Evolutionary conservation across 1,284 basidiomycete species (phyloP).

Genomic region (Cutaneotrichosporon sp.): DNA sequence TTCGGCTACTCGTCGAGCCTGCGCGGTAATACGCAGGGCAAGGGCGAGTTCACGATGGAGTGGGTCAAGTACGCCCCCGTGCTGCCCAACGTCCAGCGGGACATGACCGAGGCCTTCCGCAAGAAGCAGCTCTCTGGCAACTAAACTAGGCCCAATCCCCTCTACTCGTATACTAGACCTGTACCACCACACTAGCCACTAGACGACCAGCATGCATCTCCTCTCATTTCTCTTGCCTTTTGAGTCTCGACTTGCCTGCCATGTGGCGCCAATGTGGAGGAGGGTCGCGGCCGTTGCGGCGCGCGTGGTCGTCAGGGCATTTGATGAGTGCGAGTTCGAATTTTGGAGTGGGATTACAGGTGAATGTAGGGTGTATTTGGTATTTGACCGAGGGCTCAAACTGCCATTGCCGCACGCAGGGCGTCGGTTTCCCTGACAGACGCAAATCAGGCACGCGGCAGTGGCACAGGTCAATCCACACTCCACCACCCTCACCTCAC

Average conservation of each 20-base stretch:
- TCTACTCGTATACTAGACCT: constrained; percentile 1
- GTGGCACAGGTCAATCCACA: not conserved
- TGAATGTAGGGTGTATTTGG: too few species aligned
- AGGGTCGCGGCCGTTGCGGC: not conserved
- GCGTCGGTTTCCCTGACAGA: not conserved
- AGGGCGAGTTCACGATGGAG: constrained; percentile 96
- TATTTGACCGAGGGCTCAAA: not conserved
- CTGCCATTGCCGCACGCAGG: constrained; percentile 1
- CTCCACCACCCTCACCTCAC: not conserved
- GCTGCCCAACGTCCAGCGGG: constrained; percentile 82
- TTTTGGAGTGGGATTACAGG: too few species aligned
- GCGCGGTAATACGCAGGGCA: constrained; percentile 92
- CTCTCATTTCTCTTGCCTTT: constrained; percentile 6
- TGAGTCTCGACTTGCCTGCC: too few species aligned
- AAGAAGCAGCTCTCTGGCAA: constrained; percentile 47
- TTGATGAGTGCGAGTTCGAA: not conserved
- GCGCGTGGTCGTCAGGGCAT: not conserved
- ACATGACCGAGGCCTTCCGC: constrained; percentile 70
- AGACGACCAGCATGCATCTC: constrained; percentile 6
- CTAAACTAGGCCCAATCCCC: not conserved
- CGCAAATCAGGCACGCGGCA: constrained; percentile 10
- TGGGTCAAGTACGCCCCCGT: constrained; percentile 88
- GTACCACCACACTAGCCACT: constrained; percentile 3
- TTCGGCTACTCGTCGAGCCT: constrained; percentile 94
- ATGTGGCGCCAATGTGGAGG: not conserved